phyloP scores from a whole-genome alignment of 768 basidiomycete species.

The Crepidotus variabilis region DNA sequence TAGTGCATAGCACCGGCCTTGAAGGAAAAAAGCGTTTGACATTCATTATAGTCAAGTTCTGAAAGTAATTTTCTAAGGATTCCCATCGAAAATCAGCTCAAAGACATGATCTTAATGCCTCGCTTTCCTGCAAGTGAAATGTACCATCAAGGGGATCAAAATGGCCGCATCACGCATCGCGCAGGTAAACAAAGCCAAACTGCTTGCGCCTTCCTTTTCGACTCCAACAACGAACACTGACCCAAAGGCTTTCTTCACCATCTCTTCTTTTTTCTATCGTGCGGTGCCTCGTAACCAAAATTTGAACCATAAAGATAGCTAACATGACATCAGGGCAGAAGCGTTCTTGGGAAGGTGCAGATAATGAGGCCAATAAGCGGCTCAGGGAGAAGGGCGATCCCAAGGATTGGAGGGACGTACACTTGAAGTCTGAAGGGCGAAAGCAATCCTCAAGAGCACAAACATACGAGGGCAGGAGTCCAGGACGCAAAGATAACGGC shows the following conservation, averaged over 20 bases:
- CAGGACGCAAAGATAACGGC: slow-evolving; percentile 9
- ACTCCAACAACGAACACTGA: slow-evolving; percentile 7
- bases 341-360: slow-evolving; percentile 67
- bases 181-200: not conserved
- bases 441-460: slow-evolving; percentile 27
- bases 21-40: no score
- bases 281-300: slow-evolving; percentile 75
- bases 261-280: slow-evolving; percentile 52
- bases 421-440: slow-evolving; percentile 39
- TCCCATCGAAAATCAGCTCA: no score
- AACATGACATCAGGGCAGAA: slow-evolving; percentile 82
- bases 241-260: slow-evolving; percentile 8
- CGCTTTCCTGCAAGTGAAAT: no score
- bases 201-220: not conserved
- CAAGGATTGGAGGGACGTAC: slow-evolving; percentile 69
- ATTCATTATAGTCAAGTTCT: no score
- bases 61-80: no score
- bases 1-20: no score
- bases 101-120: no score
- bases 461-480: slow-evolving; percentile 32
- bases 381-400: slow-evolving; percentile 51
- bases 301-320: slow-evolving; percentile 53
- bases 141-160: no score
- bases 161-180: no score
- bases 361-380: slow-evolving; percentile 49